Conservation (phyloP, 2,329 filamentous ascomycete genomes). For the Cladosporium sp. region DNA sequence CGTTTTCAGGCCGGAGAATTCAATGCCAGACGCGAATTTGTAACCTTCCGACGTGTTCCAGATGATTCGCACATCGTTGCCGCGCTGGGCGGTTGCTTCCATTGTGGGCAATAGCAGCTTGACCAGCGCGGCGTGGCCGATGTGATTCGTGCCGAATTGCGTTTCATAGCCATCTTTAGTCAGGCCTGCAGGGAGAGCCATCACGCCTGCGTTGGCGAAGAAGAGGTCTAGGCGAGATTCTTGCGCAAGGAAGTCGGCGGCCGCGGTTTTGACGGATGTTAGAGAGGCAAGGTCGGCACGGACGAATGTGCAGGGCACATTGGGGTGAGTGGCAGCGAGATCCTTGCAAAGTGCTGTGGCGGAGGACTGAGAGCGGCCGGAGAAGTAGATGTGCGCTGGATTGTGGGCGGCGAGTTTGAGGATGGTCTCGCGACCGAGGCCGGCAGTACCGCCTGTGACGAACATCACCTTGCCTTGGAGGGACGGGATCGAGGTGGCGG, state of each 20-base stretch:
- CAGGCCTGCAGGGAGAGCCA: constrained; percentile 21
- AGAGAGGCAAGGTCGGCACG: constrained; percentile 26
- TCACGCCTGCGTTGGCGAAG: constrained; percentile 30
- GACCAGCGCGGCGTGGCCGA: constrained; percentile 32
- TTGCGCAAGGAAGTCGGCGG: constrained; percentile 18
- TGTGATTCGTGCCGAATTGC: constrained; percentile 33
- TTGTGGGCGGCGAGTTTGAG: constrained; percentile 47
- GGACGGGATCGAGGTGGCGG: constrained; percentile 35
- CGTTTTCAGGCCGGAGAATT: constrained; percentile 28
- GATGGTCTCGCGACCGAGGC: constrained; percentile 36
- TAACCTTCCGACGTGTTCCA: constrained; percentile 27
- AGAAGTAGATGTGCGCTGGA: constrained; percentile 53
- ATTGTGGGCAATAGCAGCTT: constrained; percentile 27
- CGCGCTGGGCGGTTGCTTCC: constrained; percentile 20
- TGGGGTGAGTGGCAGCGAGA: constrained; percentile 15
- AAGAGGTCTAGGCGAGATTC: constrained; percentile 28
- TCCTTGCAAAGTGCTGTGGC: constrained; percentile 40
- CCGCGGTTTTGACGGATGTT: constrained; percentile 20
- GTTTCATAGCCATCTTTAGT: constrained; percentile 32
- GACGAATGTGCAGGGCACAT: constrained; percentile 37
- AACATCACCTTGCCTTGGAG: constrained; percentile 40
- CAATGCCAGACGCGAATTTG: constrained; percentile 19
- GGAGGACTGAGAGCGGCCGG: constrained; percentile 42
- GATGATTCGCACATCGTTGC: constrained; percentile 27
- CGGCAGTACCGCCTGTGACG: constrained; percentile 36